Conservation (phyloP, 1,284 basidiomycete genomes). For the Afroboletus lepidellus region DNA sequence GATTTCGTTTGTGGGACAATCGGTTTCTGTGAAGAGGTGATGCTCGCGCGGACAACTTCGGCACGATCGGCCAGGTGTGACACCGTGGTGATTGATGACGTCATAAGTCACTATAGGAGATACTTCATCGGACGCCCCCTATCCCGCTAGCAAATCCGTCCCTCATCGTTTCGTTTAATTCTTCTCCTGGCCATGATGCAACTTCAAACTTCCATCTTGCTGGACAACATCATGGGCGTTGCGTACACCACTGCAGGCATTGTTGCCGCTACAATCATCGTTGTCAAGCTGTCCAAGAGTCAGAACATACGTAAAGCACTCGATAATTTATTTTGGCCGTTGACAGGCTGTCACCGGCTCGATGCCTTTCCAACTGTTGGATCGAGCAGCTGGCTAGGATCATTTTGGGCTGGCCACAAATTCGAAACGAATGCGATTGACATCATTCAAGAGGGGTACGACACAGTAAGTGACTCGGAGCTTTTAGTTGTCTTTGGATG, state of each 20-base stretch:
- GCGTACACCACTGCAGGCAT: neutral
- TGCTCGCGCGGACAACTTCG: too few relatives aligned
- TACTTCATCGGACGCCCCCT: too few relatives aligned
- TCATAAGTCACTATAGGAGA: too few relatives aligned
- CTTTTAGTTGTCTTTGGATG: too few relatives aligned
- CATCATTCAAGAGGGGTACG: neutral
- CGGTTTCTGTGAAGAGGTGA: neutral
- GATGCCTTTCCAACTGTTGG: neutral
- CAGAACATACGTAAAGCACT: neutral
- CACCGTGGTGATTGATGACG: neutral
- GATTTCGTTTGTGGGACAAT: too few relatives aligned
- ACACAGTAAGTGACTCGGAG: neutral
- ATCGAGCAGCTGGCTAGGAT: neutral
- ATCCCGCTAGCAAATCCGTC: neutral
- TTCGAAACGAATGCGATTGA: neutral
- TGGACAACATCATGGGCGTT: neutral
- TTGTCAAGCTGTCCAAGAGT: neutral
- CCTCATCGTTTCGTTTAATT: too few relatives aligned
- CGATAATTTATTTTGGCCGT: neutral
- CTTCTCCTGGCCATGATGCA: neutral
- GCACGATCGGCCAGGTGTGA: neutral
- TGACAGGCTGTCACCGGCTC: neutral
- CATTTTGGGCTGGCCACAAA: neutral
- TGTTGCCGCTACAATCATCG: neutral
- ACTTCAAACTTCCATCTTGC: neutral